Base-by-base conservation (phyloP, 345 rosid species). In the Eucalyptus shirleyi region DNA sequence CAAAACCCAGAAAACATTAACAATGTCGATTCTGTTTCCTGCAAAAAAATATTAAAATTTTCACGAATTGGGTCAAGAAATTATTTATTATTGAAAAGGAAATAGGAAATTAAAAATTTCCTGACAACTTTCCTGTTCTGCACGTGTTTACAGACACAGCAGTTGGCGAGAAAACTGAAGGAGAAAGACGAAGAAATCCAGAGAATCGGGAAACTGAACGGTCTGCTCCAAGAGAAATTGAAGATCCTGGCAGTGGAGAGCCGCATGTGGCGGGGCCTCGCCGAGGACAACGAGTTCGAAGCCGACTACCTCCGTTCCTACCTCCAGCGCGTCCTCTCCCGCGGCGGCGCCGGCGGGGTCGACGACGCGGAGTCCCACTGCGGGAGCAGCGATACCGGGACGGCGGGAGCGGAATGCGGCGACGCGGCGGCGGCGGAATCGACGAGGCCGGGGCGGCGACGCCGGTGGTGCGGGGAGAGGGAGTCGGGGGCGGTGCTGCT, bases 351-450 rank as follows among this genome's bases (percentile, higher is more conserved):
- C 26, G 59, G 59, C 51, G 18, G 95, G 67, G 23, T 42, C 13
- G 95, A 93, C 7, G 97, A 97, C 26, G 93, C 90, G 7, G 95
- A 93, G 89, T 97, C 99, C 15, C 91, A 93, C 90, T 95, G 99
- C 42, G 97, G 96, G 47, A 17, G 87, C 44, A 53, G 0, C 56
- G 56, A 53, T 53, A 7, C 56, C 56, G 24, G 56, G 56, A 53
- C 56, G 56, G 99, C 37, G 97, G 95, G 26, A 17, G 88, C 34
- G 47, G 88, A 77, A 9, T 24, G 50, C 47, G 81, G 65, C n/a
- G 42, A 30, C 86, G 90, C 80, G 88, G 89, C 50, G 87, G 89
- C 32, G n/a, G n/a, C n/a, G n/a, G n/a, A n/a, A n/a, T n/a, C n/a
- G n/a, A n/a, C n/a, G n/a, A n/a, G n/a, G n/a, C n/a, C n/a, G n/a